Percentiles rank a stretch among this genome's conserved stretches.
phyloP scores from a whole-genome alignment of 192 early-diverging fungal genomes.

The Radiomyces spectabilis region DNA sequence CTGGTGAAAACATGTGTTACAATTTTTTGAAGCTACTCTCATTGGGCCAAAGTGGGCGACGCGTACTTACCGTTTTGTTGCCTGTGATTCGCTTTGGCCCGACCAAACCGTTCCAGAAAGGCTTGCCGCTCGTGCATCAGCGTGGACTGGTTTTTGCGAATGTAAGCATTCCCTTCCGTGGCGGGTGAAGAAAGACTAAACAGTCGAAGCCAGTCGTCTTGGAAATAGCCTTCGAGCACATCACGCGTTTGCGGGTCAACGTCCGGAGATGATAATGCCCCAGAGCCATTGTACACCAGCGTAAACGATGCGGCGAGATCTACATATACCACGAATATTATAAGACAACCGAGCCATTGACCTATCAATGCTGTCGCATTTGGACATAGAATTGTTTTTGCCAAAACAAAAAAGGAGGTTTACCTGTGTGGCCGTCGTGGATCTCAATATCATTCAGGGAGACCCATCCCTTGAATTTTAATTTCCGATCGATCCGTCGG shows the following conservation, averaged over 20 bases:
- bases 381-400: too few relatives aligned
- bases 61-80: too few relatives aligned
- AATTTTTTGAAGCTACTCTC: too few relatives aligned
- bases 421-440: slow-evolving; percentile 12
- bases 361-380: too few relatives aligned
- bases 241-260: slow-evolving; percentile 4
- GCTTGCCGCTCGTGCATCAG: background rate
- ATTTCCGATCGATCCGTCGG: background rate
- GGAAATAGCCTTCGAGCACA: slow-evolving; percentile 5
- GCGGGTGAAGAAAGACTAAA: background rate
- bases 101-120: slow-evolving; percentile 18
- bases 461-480: slow-evolving; percentile 26
- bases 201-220: background rate
- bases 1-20: too few relatives aligned
- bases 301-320: slow-evolving; percentile 11
- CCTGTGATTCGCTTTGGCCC: slow-evolving; percentile 3
- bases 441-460: slow-evolving; percentile 15
- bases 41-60: too few relatives aligned
- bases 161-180: background rate
- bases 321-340: too few relatives aligned
- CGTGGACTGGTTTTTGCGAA: background rate
- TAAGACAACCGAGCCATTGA: too few relatives aligned
- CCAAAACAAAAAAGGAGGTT: background rate
- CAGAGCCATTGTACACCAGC: slow-evolving; percentile 3
- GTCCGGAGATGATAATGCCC: slow-evolving; percentile 2